Percentiles rank a stretch among this genome's conserved stretches.
Evolutionary conservation across 768 basidiomycete species (phyloP).

Genomic region (Pisolithus sp.): DNA sequence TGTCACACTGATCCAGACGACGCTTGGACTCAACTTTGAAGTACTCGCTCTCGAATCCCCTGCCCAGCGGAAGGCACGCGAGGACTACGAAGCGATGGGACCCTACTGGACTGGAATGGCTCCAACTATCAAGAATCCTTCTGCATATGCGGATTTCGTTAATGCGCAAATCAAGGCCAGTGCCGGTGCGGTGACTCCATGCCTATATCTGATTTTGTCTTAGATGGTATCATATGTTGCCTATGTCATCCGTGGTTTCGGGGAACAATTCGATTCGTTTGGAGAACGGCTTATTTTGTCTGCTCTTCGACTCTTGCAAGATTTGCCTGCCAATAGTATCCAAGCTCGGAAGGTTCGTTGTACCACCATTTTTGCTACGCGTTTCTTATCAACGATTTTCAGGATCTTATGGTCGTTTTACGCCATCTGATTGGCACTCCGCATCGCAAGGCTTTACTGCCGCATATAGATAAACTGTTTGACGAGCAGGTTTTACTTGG

Average conservation of each 20-base stretch:
- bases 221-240: conserved; percentile 91
- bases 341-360: conserved; percentile 65
- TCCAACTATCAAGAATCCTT: conserved; percentile 61
- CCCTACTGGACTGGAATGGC: conserved; percentile 80
- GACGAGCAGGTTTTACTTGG: conserved; percentile 89
- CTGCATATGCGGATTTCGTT: conserved; percentile 76
- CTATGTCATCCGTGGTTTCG: conserved; percentile 71
- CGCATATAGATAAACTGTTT: conserved; percentile 82
- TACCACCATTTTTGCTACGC: background rate
- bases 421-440: conserved; percentile 80
- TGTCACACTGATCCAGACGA: conserved; percentile 57
- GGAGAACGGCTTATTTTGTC: conserved; percentile 76
- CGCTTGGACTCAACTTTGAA: conserved; percentile 73
- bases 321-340: conserved; percentile 84
- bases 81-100: conserved; percentile 76
- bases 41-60: conserved; percentile 74
- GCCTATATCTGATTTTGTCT: background rate
- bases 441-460: conserved; percentile 70
- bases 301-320: conserved; percentile 83
- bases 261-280: conserved; percentile 63
- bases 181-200: background rate
- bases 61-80: conserved; percentile 71
- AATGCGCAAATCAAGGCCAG: conserved; percentile 85
- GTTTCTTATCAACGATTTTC: conserved; percentile 1
- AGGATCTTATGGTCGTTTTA: conserved; percentile 92